Base-by-base conservation (phyloP, 306 rosid species). In the Delonix regia region DNA sequence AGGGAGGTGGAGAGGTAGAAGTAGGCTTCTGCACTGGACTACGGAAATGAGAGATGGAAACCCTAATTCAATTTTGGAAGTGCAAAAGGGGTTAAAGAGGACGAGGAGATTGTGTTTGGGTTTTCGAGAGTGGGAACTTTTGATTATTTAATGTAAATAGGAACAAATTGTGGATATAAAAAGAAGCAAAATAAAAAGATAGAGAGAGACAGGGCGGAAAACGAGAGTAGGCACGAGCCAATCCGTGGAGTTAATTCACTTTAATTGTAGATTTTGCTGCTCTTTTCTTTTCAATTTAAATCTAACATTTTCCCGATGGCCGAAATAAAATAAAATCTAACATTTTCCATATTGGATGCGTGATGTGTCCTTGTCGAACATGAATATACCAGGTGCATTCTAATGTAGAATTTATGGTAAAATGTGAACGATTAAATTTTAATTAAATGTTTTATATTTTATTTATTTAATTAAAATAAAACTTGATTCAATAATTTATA, bases 61-160 rank as follows among this genome's bases (percentile, higher is more conserved):
- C 99, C 99, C 97, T 92, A 92, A 89, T 78, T 83, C 86, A 84
- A 79, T 87, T 79, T 69, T 77, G 61, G 73, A 59, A 76, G 85
- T 28, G 45, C 39, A 6, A 53, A 78, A 38, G 34, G 62, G 55
- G 66, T 60, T 41, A 22, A 24, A 42, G 34, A 42, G 36, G 7
- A 24, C 22, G 34, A 42, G 36, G 7, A 9, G 77, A 70, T 86
- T 81, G 83, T 77, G 3, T 36, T 83, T 81, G 78, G 78, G 83
- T 83, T 86, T 87, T 87, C 88, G 88, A 83, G 87, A 75, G 78
- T 55, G 57, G 74, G 81, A 86, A 81, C 78, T 79, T 79, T 83
- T 70, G 60, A 74, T 83, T 86, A 86, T 71, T 72, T 42, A 73
- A 77, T 61, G 74, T 66, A 22, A 39, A 52, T 74, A 8, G 2